Evolutionary conservation across 352 stramenopile species (phyloP).

Genomic region (Phytopythium mirpurense): DNA sequence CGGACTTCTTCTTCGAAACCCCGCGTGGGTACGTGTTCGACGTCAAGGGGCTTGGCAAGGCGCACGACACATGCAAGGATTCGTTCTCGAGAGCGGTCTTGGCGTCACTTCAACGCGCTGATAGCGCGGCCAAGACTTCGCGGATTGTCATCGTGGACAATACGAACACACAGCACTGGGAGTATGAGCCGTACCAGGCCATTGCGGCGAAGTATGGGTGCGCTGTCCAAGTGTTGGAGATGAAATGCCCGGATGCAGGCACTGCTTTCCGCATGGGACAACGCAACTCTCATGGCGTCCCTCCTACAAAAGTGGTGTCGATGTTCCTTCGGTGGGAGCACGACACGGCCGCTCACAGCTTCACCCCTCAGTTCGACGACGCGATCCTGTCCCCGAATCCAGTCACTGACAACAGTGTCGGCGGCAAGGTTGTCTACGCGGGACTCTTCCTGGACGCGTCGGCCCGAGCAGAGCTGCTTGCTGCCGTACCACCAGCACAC

Average conservation of each 20-base stretch:
- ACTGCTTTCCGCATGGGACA: conserved; percentile 48
- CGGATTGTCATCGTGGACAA: conserved; percentile 69
- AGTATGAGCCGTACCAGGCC: conserved; percentile 53
- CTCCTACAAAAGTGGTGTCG: conserved; percentile 48
- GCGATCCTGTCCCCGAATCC: conserved; percentile 39
- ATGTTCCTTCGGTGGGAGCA: conserved; percentile 69
- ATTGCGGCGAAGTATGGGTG: conserved; percentile 21
- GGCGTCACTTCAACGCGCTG: conserved; percentile 2
- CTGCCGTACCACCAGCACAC: conserved; percentile 20
- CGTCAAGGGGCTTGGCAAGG: conserved; percentile 33
- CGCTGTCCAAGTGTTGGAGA: conserved; percentile 40
- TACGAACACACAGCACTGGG: conserved; percentile 63
- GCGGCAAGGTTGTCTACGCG: conserved; percentile 36
- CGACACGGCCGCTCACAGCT: conserved; percentile 28
- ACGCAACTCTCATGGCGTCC: conserved; percentile 67
- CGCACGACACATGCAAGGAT: conserved; percentile 41
- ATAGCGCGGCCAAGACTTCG: background rate
- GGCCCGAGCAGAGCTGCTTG: conserved; percentile 27
- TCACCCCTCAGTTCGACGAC: conserved; percentile 43
- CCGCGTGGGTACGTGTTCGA: conserved; percentile 61
- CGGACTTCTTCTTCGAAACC: conserved; percentile 63
- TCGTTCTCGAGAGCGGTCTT: conserved; percentile 33
- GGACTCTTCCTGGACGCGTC: conserved; percentile 45
- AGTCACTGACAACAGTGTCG: conserved; percentile 32
- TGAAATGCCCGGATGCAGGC: conserved; percentile 38